These are phyloP conservation scores for Chimonanthus praecox DNA, from an alignment of 164 flowering plant genomes.

Conservation along the genomic window DNA sequence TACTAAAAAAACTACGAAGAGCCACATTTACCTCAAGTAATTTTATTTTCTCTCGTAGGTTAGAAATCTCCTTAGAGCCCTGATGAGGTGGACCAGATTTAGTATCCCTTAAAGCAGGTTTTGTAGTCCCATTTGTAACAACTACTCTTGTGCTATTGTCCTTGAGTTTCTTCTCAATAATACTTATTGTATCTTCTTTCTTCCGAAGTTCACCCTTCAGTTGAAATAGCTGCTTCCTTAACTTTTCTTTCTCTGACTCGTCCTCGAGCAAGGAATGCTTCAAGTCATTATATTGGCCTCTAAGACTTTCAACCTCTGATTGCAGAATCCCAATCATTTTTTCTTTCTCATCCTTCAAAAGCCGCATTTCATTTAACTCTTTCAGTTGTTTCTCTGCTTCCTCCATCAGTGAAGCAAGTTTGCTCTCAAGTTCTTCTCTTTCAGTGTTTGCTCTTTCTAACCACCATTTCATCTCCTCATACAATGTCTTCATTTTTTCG, in stretches of 20 bases:
- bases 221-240: conserved; percentile 46
- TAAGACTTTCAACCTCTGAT: conserved; percentile 41
- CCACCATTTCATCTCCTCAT: conserved; percentile 28
- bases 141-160: conserved; percentile 26
- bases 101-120: too few relatives aligned
- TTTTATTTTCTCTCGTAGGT: conserved; percentile 57
- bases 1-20: background rate
- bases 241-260: conserved; percentile 65
- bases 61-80: too few relatives aligned
- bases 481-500: conserved; percentile 28
- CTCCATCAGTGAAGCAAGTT: conserved; percentile 31
- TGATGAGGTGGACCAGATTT: too few relatives aligned
- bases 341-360: conserved; percentile 53
- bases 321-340: conserved; percentile 21
- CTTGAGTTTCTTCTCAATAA: conserved; percentile 59
- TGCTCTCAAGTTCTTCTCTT: conserved; percentile 37
- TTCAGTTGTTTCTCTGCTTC: conserved; percentile 41
- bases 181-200: conserved; percentile 45
- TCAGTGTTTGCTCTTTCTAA: conserved; percentile 33
- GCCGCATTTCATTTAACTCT: conserved; percentile 34
- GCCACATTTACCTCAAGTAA: conserved; percentile 55
- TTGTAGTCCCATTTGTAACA: too few relatives aligned
- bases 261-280: conserved; percentile 38
- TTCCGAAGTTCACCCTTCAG: conserved; percentile 50
- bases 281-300: conserved; percentile 40